These are phyloP conservation scores for Pezicula neosporulosa DNA, from an alignment of 2,329 filamentous ascomycete genomes.

Conservation along the genomic window DNA sequence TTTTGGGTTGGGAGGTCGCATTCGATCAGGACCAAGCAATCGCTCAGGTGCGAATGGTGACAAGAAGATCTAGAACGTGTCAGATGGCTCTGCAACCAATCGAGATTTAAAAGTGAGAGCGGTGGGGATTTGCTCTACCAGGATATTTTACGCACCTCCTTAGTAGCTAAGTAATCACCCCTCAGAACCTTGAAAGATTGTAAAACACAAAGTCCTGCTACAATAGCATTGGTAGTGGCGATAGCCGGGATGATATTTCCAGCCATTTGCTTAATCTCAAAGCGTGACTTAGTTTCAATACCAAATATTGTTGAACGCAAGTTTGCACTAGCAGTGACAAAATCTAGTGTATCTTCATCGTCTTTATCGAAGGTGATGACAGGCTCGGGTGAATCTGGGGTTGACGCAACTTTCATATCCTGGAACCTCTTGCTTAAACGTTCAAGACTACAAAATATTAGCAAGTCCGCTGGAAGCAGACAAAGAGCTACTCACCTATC, in stretches of 20 bases:
- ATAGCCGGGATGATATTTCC: constrained; percentile 99
- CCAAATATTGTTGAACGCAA: constrained; percentile 85
- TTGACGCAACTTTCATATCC: constrained; percentile 49
- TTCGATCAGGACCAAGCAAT: constrained; percentile 54
- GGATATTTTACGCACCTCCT: constrained; percentile 54
- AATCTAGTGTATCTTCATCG: constrained; percentile 90
- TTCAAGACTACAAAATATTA: constrained; percentile 49
- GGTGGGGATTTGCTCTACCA: not conserved
- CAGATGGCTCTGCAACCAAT: constrained; percentile 1
- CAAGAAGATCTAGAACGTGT: constrained; percentile 63
- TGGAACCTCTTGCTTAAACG: constrained; percentile 73
- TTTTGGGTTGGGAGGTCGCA: constrained; percentile 67
- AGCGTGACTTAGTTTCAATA: constrained; percentile 84
- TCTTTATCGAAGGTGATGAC: constrained; percentile 94
- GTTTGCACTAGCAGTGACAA: constrained; percentile 88
- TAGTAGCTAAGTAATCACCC: constrained; percentile 66
- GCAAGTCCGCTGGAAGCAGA: not conserved
- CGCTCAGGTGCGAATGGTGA: constrained; percentile 61
- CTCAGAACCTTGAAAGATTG: constrained; percentile 89
- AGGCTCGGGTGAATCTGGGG: constrained; percentile 49
- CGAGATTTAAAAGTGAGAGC: not conserved
- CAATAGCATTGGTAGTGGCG: constrained; percentile 95
- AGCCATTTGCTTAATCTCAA: constrained; percentile 98
- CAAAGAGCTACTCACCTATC: constrained; percentile 51
- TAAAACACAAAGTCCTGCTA: constrained; percentile 86